Conservation (phyloP, 139 green algal species). For the Limnomonas spitsbergensis region DNA sequence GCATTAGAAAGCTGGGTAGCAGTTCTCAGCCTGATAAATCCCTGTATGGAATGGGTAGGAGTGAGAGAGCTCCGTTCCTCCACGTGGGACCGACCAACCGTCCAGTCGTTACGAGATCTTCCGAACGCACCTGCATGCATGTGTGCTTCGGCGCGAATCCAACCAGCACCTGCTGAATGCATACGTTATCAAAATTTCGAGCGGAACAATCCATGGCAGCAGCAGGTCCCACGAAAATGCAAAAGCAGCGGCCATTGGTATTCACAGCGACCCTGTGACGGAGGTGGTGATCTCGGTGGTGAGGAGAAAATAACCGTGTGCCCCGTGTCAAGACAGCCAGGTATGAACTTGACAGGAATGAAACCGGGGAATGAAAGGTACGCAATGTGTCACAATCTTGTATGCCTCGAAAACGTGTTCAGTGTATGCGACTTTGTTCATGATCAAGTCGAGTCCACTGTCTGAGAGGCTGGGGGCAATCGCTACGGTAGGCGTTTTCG, state of each 20-base stretch:
- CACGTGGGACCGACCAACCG: too few relatives aligned
- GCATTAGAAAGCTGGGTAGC: not conserved
- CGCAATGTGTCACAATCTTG: too few relatives aligned
- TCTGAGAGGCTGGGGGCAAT: too few relatives aligned
- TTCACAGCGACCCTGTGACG: not conserved
- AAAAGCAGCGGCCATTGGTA: not conserved
- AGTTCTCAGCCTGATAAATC: not conserved
- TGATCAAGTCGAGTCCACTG: too few relatives aligned
- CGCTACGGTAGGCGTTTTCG: too few relatives aligned
- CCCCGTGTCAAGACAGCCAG: too few relatives aligned
- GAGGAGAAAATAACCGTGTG: not conserved
- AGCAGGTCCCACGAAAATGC: slow-evolving; percentile 9
- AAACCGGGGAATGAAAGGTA: too few relatives aligned
- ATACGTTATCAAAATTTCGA: not conserved
- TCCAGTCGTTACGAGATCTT: too few relatives aligned
- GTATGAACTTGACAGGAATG: too few relatives aligned
- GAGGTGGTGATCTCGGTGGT: not conserved
- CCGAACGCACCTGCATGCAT: too few relatives aligned
- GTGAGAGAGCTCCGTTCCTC: not conserved
- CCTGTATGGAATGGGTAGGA: not conserved
- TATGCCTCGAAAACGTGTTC: too few relatives aligned
- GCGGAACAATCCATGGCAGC: not conserved
- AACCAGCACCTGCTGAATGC: not conserved
- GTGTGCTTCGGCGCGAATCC: not conserved
- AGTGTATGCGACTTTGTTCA: too few relatives aligned